phyloP scores from a whole-genome alignment of 768 basidiomycete genomes.

The Steccherinum ochraceum region DNA sequence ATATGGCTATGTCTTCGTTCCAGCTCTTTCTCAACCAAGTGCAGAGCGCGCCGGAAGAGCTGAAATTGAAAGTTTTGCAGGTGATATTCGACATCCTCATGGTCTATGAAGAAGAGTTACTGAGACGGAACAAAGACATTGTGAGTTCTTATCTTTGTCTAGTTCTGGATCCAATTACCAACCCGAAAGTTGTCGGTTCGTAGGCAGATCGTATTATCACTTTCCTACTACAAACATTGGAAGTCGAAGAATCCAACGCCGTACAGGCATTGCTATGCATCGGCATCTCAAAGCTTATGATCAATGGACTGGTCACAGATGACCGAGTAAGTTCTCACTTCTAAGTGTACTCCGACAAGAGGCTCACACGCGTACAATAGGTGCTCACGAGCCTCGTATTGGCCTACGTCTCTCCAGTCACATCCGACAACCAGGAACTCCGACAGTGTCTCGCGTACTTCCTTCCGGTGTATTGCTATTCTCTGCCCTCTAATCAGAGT shows the following conservation, averaged over 20 bases:
- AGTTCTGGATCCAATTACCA: background rate
- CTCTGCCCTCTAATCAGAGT: conserved; percentile 36
- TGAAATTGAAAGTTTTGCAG: conserved; percentile 37
- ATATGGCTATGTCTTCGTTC: conserved; percentile 42
- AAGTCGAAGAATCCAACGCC: conserved; percentile 32
- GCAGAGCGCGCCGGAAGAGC: conserved; percentile 32
- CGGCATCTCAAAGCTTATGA: conserved; percentile 45
- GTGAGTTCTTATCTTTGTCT: conserved; percentile 6
- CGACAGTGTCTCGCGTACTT: conserved; percentile 49
- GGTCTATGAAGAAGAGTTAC: conserved; percentile 37
- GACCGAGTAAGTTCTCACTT: conserved; percentile 16
- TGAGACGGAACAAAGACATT: conserved; percentile 12
- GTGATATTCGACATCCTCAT: conserved; percentile 45
- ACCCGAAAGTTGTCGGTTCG: background rate
- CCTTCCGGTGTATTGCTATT: conserved; percentile 48
- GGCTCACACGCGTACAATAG: conserved; percentile 17
- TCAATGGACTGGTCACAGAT: conserved; percentile 41
- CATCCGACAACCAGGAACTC: conserved; percentile 39
- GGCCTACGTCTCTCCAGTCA: conserved; percentile 42
- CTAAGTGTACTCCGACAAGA: background rate
- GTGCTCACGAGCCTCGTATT: conserved; percentile 38
- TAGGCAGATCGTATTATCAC: conserved; percentile 31
- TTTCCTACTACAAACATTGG: conserved; percentile 34
- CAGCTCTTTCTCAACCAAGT: conserved; percentile 42
- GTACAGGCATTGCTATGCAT: conserved; percentile 40